Conservation (phyloP, 2,329 filamentous ascomycete species). For the Ceratocystis huliohia region DNA sequence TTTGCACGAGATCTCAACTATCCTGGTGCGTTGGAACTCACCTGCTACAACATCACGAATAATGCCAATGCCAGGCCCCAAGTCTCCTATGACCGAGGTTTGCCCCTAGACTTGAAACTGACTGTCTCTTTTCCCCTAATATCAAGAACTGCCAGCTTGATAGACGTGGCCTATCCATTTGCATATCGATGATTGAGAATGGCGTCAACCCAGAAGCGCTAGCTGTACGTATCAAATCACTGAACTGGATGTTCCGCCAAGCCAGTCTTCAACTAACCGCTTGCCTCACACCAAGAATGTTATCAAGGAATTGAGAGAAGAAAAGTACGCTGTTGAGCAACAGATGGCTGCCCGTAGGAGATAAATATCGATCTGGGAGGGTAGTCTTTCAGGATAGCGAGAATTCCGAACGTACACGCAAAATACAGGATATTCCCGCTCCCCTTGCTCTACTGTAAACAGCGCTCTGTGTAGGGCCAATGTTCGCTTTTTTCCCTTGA, state of each 20-base stretch:
- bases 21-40: conserved; percentile 52
- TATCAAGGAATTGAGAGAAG: conserved; percentile 46
- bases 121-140: neutral
- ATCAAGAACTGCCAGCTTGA: conserved; percentile 83
- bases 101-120: neutral
- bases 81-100: neutral
- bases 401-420: too few relatives aligned
- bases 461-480: too few relatives aligned
- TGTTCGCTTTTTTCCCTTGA: too few relatives aligned
- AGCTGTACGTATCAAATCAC: conserved; percentile 48
- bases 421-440: too few relatives aligned
- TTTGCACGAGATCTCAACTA: conserved; percentile 71
- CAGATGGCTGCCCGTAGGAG: conserved; percentile 27
- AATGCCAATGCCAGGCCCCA: neutral
- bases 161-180: conserved; percentile 79
- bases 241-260: neutral
- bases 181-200: conserved; percentile 93
- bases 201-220: conserved; percentile 92
- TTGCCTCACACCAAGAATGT: conserved; percentile 35
- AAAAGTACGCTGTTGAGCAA: conserved; percentile 40
- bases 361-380: neutral
- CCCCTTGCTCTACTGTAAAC: too few relatives aligned
- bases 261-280: neutral
- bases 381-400: too few relatives aligned
- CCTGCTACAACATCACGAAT: neutral